These are phyloP conservation scores for Scheffersomyces illinoinensis DNA, from an alignment of 1,139 yeast species.

Conservation along the genomic window DNA sequence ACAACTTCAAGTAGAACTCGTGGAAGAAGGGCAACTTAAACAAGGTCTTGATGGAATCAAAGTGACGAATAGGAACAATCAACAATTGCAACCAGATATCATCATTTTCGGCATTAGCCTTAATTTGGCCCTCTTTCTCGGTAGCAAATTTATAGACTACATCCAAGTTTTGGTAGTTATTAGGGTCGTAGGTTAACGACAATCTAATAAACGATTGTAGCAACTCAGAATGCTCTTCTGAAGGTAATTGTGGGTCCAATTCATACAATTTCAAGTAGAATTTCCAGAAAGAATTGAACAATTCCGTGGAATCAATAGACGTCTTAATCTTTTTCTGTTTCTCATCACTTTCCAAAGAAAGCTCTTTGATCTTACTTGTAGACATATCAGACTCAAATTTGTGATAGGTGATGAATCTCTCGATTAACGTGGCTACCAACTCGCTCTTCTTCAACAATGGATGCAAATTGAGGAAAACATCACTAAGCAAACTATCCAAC, in stretches of 20 bases:
- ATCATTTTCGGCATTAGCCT: slow-evolving; percentile 26
- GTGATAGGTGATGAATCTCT: slow-evolving; percentile 66
- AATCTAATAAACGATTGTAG: slow-evolving; percentile 66
- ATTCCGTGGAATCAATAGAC: neutral
- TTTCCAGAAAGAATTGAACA: slow-evolving; percentile 50
- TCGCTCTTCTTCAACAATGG: slow-evolving; percentile 70
- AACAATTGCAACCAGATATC: slow-evolving; percentile 56
- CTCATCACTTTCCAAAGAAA: slow-evolving; percentile 1
- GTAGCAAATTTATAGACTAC: slow-evolving; percentile 59
- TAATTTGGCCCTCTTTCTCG: slow-evolving; percentile 38
- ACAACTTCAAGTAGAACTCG: slow-evolving; percentile 40
- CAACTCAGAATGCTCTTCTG: slow-evolving; percentile 64
- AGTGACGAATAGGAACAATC: slow-evolving; percentile 55
- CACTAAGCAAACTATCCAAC: slow-evolving; percentile 61
- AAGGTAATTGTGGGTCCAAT: slow-evolving; percentile 61
- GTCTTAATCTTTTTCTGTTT: neutral
- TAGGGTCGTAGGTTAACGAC: slow-evolving; percentile 68
- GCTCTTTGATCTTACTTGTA: slow-evolving; percentile 1
- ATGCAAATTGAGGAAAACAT: slow-evolving; percentile 62
- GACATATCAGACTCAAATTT: slow-evolving; percentile 32
- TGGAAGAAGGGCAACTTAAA: slow-evolving; percentile 40
- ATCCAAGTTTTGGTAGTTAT: slow-evolving; percentile 60
- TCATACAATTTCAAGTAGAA: slow-evolving; percentile 58
- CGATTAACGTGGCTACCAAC: slow-evolving; percentile 68
- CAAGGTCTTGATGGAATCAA: slow-evolving; percentile 28